Base-by-base conservation (phyloP, 495 filamentous ascomycete species). In the Aspergillus cavernicola region DNA sequence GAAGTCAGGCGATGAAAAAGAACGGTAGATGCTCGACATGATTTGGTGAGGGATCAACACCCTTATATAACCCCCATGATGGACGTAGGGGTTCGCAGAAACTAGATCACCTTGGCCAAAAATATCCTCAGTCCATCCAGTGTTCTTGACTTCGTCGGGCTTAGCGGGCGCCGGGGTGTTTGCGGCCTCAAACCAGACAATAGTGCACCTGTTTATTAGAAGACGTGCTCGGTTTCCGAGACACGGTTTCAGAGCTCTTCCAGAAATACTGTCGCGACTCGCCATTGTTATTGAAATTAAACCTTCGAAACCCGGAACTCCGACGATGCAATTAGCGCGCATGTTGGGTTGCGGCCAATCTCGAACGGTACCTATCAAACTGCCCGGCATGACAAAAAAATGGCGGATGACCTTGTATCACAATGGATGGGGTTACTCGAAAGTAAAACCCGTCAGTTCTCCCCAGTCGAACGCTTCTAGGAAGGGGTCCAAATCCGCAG, bases 381-480 rank as follows among this genome's bases (percentile, higher is more conserved):
- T n/a, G n/a, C n/a, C n/a, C n/a, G n/a, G n/a, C n/a, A n/a, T n/a
- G n/a, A n/a, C n/a, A n/a, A n/a, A n/a, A n/a, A n/a, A n/a, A n/a
- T 9, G 24, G 24, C 9, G 24, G 9, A 28, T 28, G 24, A 28
- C 24, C 9, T 28, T 4, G 9, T 28, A 9, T 28, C 24, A 9
- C 24, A 28, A 9, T 3, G 3, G 6, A 33, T 33, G 6, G 12
- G 50, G 63, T 42, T 62, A 60, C 40, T 58, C 61, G 16, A 73
- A 60, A 0, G 68, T 58, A 45, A 72, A 63, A 2, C 66, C 68
- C 18, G 71, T 63, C 32, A 74, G 40, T 53, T 76, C 70, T 24
- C 70, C 71, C 71, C 71, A 76, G 48, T 76, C 66, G 49, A 74
- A 74, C 0, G 72, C 69, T 33, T 73, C 71, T 9, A 76, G 58